phyloP scores from a whole-genome alignment of 2,329 filamentous ascomycete genomes.

The Fusarium stilboides region DNA sequence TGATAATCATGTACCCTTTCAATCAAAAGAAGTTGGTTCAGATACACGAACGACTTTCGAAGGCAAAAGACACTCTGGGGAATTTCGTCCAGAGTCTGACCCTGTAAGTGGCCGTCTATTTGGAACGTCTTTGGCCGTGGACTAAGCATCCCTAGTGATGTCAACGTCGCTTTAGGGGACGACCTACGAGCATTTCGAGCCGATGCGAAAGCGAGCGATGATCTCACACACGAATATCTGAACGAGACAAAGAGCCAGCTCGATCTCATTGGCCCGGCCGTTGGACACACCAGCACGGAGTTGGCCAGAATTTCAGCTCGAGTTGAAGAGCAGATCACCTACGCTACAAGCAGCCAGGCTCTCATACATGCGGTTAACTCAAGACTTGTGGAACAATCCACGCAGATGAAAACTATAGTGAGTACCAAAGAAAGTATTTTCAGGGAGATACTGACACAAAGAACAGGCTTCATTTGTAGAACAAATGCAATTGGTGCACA shows the following conservation, averaged over 20 bases:
- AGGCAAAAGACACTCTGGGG: not conserved
- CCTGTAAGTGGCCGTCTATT: not conserved
- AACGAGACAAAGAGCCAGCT: not conserved
- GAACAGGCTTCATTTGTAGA: no score
- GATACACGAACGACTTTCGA: not conserved
- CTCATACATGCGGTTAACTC: no score
- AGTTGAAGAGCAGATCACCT: not conserved
- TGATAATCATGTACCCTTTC: not conserved
- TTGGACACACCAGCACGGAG: not conserved
- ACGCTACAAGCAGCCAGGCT: not conserved
- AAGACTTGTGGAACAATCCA: no score
- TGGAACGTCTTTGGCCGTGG: rapidly evolving
- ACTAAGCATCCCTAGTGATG: not conserved
- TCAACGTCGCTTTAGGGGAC: not conserved
- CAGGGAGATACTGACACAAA: no score
- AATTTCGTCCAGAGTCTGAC: not conserved
- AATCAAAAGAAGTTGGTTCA: conserved; percentile 2
- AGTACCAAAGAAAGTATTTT: no score
- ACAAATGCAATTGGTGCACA: no score
- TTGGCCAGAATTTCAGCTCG: not conserved
- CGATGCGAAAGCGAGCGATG: rapidly evolving
- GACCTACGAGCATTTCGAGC: not conserved
- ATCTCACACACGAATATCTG: not conserved
- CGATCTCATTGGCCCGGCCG: rapidly evolving
- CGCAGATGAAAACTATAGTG: no score